Conservation (phyloP, 2,329 filamentous ascomycete species). For the Apiospora saccharicola region DNA sequence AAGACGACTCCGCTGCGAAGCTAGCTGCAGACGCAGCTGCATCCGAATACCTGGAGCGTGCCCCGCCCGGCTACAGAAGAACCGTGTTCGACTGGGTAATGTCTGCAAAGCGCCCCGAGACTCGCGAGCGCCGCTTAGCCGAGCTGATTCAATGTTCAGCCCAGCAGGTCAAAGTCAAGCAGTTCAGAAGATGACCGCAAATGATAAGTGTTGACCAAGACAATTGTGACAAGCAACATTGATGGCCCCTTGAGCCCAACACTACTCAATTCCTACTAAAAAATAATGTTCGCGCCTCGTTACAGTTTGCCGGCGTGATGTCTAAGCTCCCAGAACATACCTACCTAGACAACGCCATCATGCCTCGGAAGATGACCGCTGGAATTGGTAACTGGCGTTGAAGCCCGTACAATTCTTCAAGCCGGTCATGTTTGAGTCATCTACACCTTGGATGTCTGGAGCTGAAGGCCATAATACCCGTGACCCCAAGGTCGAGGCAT, state of each 20-base stretch:
- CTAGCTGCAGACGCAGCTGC: conserved; percentile 18
- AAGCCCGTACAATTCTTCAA: neutral
- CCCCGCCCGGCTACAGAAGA: conserved; percentile 25
- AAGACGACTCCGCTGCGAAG: conserved; percentile 12
- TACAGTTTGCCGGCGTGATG: too few species aligned
- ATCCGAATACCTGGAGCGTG: conserved; percentile 20
- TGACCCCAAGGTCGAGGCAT: too few species aligned
- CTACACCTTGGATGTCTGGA: neutral
- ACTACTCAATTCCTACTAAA: neutral
- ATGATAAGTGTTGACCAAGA: neutral
- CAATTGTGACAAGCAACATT: neutral
- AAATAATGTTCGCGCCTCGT: too few species aligned
- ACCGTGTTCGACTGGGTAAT: conserved; percentile 28
- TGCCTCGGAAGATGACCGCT: neutral
- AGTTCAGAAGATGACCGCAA: conserved; percentile 24
- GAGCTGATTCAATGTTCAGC: conserved; percentile 26
- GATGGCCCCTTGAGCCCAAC: neutral
- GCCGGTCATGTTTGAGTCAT: neutral
- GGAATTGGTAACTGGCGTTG: neutral
- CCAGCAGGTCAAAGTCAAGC: conserved; percentile 21
- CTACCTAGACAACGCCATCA: too few species aligned
- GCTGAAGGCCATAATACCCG: neutral
- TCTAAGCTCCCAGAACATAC: too few species aligned
- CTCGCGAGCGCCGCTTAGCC: conserved; percentile 26
- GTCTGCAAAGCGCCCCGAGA: conserved; percentile 27